Evolutionary conservation across 2,329 filamentous ascomycete species (phyloP), one percentile per base, ranked within the genome.

Genomic region (Colletotrichum truncatum): DNA sequence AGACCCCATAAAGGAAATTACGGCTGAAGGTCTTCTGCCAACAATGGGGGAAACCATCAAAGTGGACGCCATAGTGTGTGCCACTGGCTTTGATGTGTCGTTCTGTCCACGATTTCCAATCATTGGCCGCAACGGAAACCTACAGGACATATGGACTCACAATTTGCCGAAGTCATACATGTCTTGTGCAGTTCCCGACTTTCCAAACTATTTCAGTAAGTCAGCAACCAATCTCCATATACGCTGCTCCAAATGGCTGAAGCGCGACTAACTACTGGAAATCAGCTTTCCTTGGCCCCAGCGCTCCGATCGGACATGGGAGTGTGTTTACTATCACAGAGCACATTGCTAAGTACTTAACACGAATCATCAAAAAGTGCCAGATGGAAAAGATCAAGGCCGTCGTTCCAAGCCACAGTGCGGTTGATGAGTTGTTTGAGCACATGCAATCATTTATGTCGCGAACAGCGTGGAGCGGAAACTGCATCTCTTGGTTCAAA

Each of bases 401-500:
- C 2, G 70, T 78, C 8, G 53, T 26, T 1, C 70, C 73, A 10
- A 73, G 71, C 18, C 54, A 69, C 34, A 68, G 72, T 14, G 68
- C 70, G 0, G 70, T 73, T 0, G 45, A 64, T 11, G 72, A 75
- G n/a, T 81, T 73, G 71, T 72, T 72, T 39, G 74, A 67, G 63
- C 75, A 69, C 48, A 70, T 67, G 12, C 53, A 72, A 12, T 66
- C 65, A 1, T 73, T 76, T 53, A 74, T 78, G 69, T 66, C 70
- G 34, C 66, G 68, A 3, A 73, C 75, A 5, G 75, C 77, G 5
- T 76, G 74, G 46, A 67, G 71, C 25, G 74, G 73, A 51, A 43
- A 69, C 9, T 78, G 73, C 60, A 65, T 69, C 45, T 72, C 69
- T 12, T 75, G 73, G 74, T 77, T 72, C 58, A 77, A 75, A 38